phyloP scores from a whole-genome alignment of 2,329 filamentous ascomycete genomes.

The Penicillium sp. region DNA sequence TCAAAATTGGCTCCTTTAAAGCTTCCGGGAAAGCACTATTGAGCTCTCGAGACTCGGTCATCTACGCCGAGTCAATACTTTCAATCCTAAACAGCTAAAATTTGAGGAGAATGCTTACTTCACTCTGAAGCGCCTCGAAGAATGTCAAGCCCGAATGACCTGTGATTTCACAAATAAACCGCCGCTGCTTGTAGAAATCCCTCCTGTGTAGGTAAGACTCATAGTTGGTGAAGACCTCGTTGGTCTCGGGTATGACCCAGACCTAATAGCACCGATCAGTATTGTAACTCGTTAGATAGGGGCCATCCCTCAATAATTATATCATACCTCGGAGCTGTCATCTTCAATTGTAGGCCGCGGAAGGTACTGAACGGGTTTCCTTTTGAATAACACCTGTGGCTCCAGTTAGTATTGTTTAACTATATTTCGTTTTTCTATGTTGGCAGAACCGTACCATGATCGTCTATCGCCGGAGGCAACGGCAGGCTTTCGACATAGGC shows the following conservation, averaged over 20 bases:
- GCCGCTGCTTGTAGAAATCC: slow-evolving; percentile 90
- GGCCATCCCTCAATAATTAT: slow-evolving; percentile 10
- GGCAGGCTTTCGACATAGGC: slow-evolving; percentile 3
- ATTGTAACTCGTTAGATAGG: not conserved
- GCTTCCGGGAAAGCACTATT: slow-evolving; percentile 89
- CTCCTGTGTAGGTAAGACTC: slow-evolving; percentile 80
- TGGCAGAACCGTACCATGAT: slow-evolving; percentile 8
- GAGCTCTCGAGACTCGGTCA: slow-evolving; percentile 78
- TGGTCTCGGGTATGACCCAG: slow-evolving; percentile 86
- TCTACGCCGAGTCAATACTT: slow-evolving; percentile 42
- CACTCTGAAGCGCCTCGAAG: slow-evolving; percentile 86
- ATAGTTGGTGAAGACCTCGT: slow-evolving; percentile 84
- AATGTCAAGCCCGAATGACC: slow-evolving; percentile 88
- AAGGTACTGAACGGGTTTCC: slow-evolving; percentile 85
- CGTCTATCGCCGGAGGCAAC: slow-evolving; percentile 6
- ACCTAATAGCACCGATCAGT: slow-evolving; percentile 54
- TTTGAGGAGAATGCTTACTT: slow-evolving; percentile 56
- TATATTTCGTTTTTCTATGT: not conserved
- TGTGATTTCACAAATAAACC: slow-evolving; percentile 94
- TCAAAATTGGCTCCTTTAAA: slow-evolving; percentile 83
- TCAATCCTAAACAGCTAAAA: not conserved
- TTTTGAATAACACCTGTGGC: slow-evolving; percentile 82
- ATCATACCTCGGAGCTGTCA: slow-evolving; percentile 74
- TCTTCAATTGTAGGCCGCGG: slow-evolving; percentile 68
- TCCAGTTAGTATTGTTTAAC: not conserved